Evolutionary conservation across 2,329 filamentous ascomycete species (phyloP), one percentile per base, ranked within the genome.

Genomic region (Cytospora schulzeri): DNA sequence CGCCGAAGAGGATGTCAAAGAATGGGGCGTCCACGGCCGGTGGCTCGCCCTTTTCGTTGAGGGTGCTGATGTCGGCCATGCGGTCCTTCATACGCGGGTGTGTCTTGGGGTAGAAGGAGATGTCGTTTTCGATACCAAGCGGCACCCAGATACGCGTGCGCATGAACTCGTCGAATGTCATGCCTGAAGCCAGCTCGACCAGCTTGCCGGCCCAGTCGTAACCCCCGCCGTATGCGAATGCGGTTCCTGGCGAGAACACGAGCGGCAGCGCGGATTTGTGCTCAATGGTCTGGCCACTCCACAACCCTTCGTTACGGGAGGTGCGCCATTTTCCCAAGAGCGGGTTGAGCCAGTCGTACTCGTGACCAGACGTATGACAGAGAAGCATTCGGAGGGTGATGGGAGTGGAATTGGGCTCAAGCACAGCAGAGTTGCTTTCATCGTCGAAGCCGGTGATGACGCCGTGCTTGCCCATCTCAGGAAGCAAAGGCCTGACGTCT

Each of bases 301-400:
- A 72, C 1, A 61, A 65, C 17, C 48, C 4, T 35, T 73, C 70
- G 19, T 67, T 68, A 29, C 70, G 72, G 7, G 69, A 72, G 3
- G 65, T 65, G 1, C 71, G 70, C 71, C 71, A 73, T 24, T 70
- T 69, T 14, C 59, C 59, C 53, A 66, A 6, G 5, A 35, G 7
- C 53, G 65, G 33, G 56, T 73, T 57, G 24, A 78, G 56, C 58
- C 77, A 77, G 52, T 75, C 72, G 70, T 84, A 84, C 5, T 68
- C 70, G 1, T 74, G 67, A 3, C 82, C 83, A 0, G 79, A 76
- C 29, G 77, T 78, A 68, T 84, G 82, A 2, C 77, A 79, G 2
- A 85, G 74, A 4, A 85, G 73, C 57, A 79, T 77, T 19, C 76
- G 73, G 6, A 83, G 70, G 6, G 79, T 83, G 57, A 85, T 77